Evolutionary conservation across 2,329 filamentous ascomycete species (phyloP).

Genomic region (Paecilomyces sp.): DNA sequence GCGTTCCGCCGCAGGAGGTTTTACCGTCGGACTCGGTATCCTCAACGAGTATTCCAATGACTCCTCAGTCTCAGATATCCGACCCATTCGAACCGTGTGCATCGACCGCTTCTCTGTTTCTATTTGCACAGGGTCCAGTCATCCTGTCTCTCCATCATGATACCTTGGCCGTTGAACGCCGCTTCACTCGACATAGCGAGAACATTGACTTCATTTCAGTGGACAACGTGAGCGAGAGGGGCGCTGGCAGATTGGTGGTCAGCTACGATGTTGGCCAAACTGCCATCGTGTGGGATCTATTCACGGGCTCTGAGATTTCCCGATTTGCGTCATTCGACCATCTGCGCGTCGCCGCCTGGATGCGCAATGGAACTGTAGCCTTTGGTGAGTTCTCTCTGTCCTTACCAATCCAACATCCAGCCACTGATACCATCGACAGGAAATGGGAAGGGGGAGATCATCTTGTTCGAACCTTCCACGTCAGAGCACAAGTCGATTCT

Average conservation of each 20-base stretch:
- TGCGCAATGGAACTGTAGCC: slow-evolving; percentile 92
- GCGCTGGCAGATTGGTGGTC: slow-evolving; percentile 76
- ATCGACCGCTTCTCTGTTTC: slow-evolving; percentile 81
- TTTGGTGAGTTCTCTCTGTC: slow-evolving; percentile 61
- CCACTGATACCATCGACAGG: slow-evolving; percentile 46
- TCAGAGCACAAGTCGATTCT: slow-evolving; percentile 86
- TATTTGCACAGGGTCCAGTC: slow-evolving; percentile 75
- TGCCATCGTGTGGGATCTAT: slow-evolving; percentile 92
- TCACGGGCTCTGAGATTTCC: slow-evolving; percentile 83
- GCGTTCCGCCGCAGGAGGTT: slow-evolving; percentile 53
- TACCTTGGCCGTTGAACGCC: slow-evolving; percentile 77
- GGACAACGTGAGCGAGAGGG: slow-evolving; percentile 83
- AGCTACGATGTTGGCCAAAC: slow-evolving; percentile 90
- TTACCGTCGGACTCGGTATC: slow-evolving; percentile 52
- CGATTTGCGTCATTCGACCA: slow-evolving; percentile 90
- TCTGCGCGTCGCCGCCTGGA: slow-evolving; percentile 81
- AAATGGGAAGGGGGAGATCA: slow-evolving; percentile 85
- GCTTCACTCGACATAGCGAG: slow-evolving; percentile 76
- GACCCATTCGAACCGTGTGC: slow-evolving; percentile 75
- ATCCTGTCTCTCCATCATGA: slow-evolving; percentile 90
- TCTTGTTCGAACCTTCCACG: slow-evolving; percentile 86
- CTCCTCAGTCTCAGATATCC: slow-evolving; percentile 14
- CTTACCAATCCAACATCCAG: not conserved
- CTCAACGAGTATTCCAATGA: slow-evolving; percentile 47
- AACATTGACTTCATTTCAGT: slow-evolving; percentile 78